These are phyloP conservation scores for Eucalyptus rudis DNA, from an alignment of 345 rosid genomes.

Conservation along the genomic window DNA sequence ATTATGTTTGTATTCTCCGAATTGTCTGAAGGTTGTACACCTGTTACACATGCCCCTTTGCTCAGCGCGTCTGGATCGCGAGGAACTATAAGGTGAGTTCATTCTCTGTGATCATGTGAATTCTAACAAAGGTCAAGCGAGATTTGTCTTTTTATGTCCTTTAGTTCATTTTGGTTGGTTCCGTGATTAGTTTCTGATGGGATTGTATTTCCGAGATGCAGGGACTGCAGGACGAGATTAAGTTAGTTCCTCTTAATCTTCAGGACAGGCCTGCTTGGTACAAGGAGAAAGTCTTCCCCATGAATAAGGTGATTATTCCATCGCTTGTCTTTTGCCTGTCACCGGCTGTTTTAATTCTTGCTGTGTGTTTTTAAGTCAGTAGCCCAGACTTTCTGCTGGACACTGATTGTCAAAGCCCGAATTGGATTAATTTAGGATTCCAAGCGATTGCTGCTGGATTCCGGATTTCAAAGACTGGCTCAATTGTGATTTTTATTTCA, in stretches of 20 bases:
- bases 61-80: conserved; percentile 93
- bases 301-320: conserved; percentile 45
- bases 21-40: conserved; percentile 47
- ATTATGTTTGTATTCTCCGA: not conserved
- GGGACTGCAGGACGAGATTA: conserved; percentile 77
- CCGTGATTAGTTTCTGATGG: not conserved
- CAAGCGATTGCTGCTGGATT: not conserved
- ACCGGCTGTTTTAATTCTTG: not conserved
- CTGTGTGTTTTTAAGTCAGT: not conserved
- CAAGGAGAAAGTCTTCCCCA: conserved; percentile 64
- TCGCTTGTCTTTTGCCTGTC: not conserved
- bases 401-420: not conserved
- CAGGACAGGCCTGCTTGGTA: conserved; percentile 83
- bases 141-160: not conserved
- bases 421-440: not conserved
- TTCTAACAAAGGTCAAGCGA: not conserved
- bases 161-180: not conserved
- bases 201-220: conserved; percentile 2
- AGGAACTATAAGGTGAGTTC: conserved; percentile 59
- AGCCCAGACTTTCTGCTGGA: not conserved
- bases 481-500: not conserved
- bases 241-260: conserved; percentile 69
- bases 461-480: not conserved
- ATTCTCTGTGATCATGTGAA: not conserved
- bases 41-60: conserved; percentile 54